A percentile compares a stretch with the other conserved stretches of the same genome.
Conservation (phyloP, 371 early-diverging fungal species). For the Catenaria anguillulae region DNA sequence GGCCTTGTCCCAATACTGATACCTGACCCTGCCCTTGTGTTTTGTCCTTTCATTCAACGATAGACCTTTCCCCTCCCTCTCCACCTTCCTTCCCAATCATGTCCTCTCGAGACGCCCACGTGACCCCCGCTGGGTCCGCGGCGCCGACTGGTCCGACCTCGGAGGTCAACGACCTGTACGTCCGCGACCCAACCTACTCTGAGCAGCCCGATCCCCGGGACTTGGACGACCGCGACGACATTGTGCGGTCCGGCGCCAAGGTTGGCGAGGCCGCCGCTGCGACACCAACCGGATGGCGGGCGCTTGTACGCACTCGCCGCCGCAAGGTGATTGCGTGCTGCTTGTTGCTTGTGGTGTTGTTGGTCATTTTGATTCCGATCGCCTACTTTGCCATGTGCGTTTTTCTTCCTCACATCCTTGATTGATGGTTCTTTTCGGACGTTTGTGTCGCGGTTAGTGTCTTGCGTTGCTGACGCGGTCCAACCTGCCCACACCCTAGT, state of each 20-base stretch:
- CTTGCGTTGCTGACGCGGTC: too few relatives aligned
- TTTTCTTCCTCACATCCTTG: too few relatives aligned
- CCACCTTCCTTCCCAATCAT: too few relatives aligned
- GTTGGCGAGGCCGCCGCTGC: neutral
- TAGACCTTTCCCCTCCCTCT: too few relatives aligned
- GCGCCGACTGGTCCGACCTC: neutral
- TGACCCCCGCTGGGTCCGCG: neutral
- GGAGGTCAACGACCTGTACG: neutral
- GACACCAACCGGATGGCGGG: neutral
- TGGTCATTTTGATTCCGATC: neutral
- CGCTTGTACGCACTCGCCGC: neutral
- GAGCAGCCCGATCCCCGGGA: neutral
- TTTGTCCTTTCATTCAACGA: too few relatives aligned
- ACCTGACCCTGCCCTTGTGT: too few relatives aligned
- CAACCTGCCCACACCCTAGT: too few relatives aligned
- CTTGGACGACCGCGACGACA: neutral
- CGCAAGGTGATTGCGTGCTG: neutral
- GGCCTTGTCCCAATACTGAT: too few relatives aligned
- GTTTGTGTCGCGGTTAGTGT: too few relatives aligned
- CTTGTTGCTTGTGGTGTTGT: neutral
- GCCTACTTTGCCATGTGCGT: neutral
- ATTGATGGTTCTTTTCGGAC: too few relatives aligned
- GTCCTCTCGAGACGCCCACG: neutral
- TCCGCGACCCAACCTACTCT: neutral
- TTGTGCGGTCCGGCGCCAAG: neutral